Percentiles rank a stretch among this genome's conserved stretches.
phyloP scores from a whole-genome alignment of 2,329 filamentous ascomycete genomes.

The Neonectria faginata region DNA sequence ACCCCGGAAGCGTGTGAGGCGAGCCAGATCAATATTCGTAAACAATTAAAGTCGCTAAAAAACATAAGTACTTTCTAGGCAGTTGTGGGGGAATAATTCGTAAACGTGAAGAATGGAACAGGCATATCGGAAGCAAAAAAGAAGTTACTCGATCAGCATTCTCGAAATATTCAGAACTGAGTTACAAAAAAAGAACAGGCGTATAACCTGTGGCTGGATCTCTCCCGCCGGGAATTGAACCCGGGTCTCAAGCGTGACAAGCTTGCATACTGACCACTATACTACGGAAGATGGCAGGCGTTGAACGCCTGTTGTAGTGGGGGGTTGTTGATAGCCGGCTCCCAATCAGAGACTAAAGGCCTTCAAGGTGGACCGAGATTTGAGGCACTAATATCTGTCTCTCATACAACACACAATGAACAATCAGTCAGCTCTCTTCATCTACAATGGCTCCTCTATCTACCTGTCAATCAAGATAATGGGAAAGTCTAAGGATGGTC shows the following conservation, averaged over 20 bases:
- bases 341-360: background rate
- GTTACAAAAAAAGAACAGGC: slow-evolving; percentile 6
- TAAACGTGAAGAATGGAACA: background rate
- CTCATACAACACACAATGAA: background rate
- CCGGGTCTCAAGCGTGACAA: slow-evolving; percentile 24
- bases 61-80: too few species aligned
- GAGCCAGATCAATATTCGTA: background rate
- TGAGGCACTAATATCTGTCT: background rate
- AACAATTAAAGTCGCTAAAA: too few species aligned
- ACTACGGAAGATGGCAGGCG: slow-evolving; percentile 27
- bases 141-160: background rate
- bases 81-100: background rate
- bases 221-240: slow-evolving; percentile 23
- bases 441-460: background rate
- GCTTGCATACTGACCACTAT: slow-evolving; percentile 29
- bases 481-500: background rate
- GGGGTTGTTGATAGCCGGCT: background rate
- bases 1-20: background rate
- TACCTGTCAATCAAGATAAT: background rate
- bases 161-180: background rate
- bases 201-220: slow-evolving; percentile 16
- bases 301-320: slow-evolving; percentile 22
- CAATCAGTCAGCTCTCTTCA: background rate
- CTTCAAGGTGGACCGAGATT: background rate
- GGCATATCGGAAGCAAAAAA: background rate